Evolutionary conservation across 2,329 filamentous ascomycete genomes (phyloP).

Genomic region (Ceratocystis lukuohia): DNA sequence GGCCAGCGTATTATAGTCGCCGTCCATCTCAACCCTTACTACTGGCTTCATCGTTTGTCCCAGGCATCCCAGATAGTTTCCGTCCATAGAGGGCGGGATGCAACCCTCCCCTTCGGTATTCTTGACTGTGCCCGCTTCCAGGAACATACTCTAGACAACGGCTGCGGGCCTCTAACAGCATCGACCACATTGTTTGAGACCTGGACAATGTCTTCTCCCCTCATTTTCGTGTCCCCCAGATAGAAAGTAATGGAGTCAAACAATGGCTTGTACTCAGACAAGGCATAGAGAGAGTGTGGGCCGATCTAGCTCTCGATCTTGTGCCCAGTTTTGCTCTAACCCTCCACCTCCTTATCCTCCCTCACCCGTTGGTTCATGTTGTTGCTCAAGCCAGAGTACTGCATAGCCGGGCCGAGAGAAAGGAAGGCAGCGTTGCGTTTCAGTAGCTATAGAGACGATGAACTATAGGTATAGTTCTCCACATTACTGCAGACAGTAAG

Average conservation of each 20-base stretch:
- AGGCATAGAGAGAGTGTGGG: not conserved
- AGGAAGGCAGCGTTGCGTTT: not conserved
- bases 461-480: not conserved
- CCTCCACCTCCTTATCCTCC: not conserved
- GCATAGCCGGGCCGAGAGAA: slow-evolving; percentile 1
- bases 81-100: not conserved
- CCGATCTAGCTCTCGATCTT: slow-evolving; percentile 1
- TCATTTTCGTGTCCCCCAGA: not conserved
- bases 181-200: not conserved
- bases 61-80: too few species aligned
- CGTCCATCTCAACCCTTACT: not conserved
- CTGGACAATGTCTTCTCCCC: not conserved
- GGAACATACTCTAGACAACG: not conserved
- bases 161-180: not conserved
- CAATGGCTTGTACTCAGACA: slow-evolving; percentile 2
- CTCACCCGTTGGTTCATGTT: not conserved
- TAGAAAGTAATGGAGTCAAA: not conserved
- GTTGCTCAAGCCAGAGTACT: not conserved
- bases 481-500: not conserved
- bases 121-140: not conserved
- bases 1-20: not conserved
- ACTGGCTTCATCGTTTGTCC: not conserved
- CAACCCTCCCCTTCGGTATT: not conserved
- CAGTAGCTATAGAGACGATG: not conserved
- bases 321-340: not conserved